These are phyloP conservation scores for Begonia masoniana DNA, from an alignment of 306 rosid genomes.

Conservation along the genomic window DNA sequence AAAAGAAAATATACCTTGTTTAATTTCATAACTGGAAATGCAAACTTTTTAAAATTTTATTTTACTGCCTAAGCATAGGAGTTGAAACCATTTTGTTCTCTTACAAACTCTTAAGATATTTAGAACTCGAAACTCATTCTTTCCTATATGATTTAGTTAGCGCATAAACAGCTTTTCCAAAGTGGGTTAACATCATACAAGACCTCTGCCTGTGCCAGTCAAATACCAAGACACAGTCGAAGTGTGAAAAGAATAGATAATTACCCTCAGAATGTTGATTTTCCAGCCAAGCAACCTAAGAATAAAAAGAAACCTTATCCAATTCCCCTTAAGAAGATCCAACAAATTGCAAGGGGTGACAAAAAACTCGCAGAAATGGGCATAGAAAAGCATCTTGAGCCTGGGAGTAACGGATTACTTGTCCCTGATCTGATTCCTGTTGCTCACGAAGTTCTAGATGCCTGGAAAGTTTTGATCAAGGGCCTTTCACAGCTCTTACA, in stretches of 20 bases:
- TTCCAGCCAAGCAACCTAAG: slow-evolving; percentile 55
- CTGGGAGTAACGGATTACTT: slow-evolving; percentile 81
- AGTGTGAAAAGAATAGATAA: slow-evolving; percentile 20
- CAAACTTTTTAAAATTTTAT: too few species aligned
- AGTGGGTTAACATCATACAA: slow-evolving; percentile 14
- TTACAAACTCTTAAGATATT: too few species aligned
- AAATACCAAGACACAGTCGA: slow-evolving; percentile 25
- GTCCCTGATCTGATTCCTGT: slow-evolving; percentile 67
- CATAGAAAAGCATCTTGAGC: slow-evolving; percentile 73
- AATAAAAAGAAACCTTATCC: slow-evolving; percentile 85
- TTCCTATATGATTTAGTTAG: slow-evolving; percentile 28
- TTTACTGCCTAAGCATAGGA: too few species aligned
- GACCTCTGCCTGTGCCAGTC: slow-evolving; percentile 27
- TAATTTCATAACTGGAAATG: too few species aligned
- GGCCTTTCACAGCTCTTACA: slow-evolving; percentile 73
- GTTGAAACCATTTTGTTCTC: too few species aligned
- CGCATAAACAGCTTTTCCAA: slow-evolving; percentile 22
- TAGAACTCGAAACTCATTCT: slow-evolving; percentile 9
- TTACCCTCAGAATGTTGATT: slow-evolving; percentile 63
- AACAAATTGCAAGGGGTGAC: slow-evolving; percentile 43
- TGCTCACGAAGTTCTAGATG: slow-evolving; percentile 65
- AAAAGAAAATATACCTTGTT: too few species aligned
- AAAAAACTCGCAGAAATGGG: slow-evolving; percentile 69
- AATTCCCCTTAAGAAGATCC: slow-evolving; percentile 63
- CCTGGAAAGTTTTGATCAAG: slow-evolving; percentile 80